Evolutionary conservation across 1,139 yeast genomes (phyloP).

Genomic region (Suzukiozyma palmioleophila): DNA sequence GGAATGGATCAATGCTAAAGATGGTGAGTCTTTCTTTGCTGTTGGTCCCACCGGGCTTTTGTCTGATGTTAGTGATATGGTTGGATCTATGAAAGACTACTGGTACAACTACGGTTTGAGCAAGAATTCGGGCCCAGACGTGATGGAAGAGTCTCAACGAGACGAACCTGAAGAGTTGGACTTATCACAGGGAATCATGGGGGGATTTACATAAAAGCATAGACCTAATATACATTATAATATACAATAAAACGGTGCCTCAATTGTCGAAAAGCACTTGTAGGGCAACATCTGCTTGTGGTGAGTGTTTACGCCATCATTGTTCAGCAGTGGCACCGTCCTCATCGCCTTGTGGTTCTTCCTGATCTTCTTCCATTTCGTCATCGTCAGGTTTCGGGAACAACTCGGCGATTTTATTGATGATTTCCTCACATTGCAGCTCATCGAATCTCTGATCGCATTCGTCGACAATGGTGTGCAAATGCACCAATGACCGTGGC

Average conservation of each 20-base stretch:
- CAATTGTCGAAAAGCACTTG: too few species aligned
- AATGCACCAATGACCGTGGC: slow-evolving; percentile 74
- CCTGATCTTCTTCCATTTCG: slow-evolving; percentile 21
- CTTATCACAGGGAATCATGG: slow-evolving; percentile 19
- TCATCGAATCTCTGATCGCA: slow-evolving; percentile 79
- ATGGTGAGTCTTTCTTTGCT: slow-evolving; percentile 51
- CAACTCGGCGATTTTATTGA: slow-evolving; percentile 44
- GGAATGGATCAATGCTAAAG: slow-evolving; percentile 51
- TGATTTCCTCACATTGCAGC: slow-evolving; percentile 52
- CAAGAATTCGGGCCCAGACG: background rate
- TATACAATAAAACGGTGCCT: slow-evolving; percentile 2
- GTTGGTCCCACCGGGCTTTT: slow-evolving; percentile 72
- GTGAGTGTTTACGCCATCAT: too few species aligned
- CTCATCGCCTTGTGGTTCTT: slow-evolving; percentile 13
- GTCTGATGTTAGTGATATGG: slow-evolving; percentile 55
- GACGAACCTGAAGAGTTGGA: slow-evolving; percentile 15
- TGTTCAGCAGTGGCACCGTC: slow-evolving; percentile 8
- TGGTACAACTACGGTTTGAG: slow-evolving; percentile 24
- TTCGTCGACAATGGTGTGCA: slow-evolving; percentile 82
- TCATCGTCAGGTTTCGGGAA: slow-evolving; percentile 43
- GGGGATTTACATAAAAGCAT: slow-evolving; percentile 18
- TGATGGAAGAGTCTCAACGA: slow-evolving; percentile 7
- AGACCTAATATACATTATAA: slow-evolving; percentile 3
- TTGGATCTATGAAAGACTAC: slow-evolving; percentile 36
- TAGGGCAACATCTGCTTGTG: too few species aligned